These are phyloP conservation scores for Xylaria sp. DNA, from an alignment of 2,329 filamentous ascomycete species.

Conservation along the genomic window DNA sequence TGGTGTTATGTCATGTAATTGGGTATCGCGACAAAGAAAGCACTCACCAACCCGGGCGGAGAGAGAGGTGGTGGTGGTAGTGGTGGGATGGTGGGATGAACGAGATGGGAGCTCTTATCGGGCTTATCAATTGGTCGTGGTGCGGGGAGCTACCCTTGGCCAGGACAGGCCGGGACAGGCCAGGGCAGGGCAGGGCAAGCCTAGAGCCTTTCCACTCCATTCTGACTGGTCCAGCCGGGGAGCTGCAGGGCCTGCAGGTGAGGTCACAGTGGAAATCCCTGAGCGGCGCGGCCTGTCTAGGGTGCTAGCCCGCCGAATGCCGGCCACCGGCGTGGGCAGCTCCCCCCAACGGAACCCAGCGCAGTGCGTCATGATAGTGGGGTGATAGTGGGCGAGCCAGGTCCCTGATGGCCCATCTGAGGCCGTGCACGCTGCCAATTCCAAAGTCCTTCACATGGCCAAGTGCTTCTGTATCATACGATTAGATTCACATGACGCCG, in stretches of 20 bases:
- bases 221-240: background rate
- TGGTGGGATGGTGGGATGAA: slow-evolving; percentile 9
- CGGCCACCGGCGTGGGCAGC: slow-evolving; percentile 4
- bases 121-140: slow-evolving; percentile 24
- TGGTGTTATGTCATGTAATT: slow-evolving; percentile 19
- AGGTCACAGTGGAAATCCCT: slow-evolving; percentile 22
- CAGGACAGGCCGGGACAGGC: no score
- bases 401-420: background rate
- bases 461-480: no score
- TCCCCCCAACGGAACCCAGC: slow-evolving; percentile 19
- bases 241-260: slow-evolving; percentile 14
- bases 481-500: no score
- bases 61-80: background rate
- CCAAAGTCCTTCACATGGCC: no score
- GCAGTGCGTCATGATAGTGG: slow-evolving; percentile 23
- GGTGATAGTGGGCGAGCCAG: slow-evolving; percentile 3
- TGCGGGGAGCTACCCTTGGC: slow-evolving; percentile 28
- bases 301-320: slow-evolving; percentile 21
- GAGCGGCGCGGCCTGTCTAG: background rate
- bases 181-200: no score
- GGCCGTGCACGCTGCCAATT: no score
- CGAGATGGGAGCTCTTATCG: slow-evolving; percentile 29
- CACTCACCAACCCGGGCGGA: slow-evolving; percentile 1
- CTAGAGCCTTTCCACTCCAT: no score
- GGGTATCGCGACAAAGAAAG: slow-evolving; percentile 14